phyloP scores from a whole-genome alignment of 345 rosid genomes.

The Iberis pinnata region DNA sequence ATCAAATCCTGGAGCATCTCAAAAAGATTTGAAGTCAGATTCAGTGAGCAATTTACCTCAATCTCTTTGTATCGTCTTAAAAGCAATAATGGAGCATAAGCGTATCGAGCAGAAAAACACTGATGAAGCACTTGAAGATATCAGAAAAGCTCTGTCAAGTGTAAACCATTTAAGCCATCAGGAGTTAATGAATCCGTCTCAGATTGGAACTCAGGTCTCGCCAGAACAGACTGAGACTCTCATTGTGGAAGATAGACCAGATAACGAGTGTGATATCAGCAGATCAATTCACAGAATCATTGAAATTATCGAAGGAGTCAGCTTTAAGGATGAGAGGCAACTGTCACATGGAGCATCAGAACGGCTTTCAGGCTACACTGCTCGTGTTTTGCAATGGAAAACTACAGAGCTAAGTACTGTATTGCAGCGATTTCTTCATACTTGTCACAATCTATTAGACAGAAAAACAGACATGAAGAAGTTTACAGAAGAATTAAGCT shows the following conservation, averaged over 20 bases:
- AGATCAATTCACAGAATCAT: slow-evolving; percentile 52
- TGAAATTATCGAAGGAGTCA: slow-evolving; percentile 63
- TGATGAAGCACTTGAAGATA: slow-evolving; percentile 50
- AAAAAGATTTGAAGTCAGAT: slow-evolving; percentile 27
- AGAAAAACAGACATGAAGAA: slow-evolving; percentile 50
- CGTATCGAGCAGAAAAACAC: slow-evolving; percentile 34
- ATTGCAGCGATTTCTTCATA: slow-evolving; percentile 51
- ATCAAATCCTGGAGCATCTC: slow-evolving; percentile 20
- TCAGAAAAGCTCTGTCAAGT: slow-evolving; percentile 43
- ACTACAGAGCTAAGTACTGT: slow-evolving; percentile 51
- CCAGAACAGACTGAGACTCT: slow-evolving; percentile 27
- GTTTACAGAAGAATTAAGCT: slow-evolving; percentile 52
- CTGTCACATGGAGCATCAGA: slow-evolving; percentile 37
- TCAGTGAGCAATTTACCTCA: slow-evolving; percentile 23
- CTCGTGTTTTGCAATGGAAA: slow-evolving; percentile 89
- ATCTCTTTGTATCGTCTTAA: slow-evolving; percentile 48
- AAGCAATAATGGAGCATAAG: slow-evolving; percentile 42
- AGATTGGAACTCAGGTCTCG: slow-evolving; percentile 19
- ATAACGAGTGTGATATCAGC: slow-evolving; percentile 37
- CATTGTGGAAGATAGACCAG: slow-evolving; percentile 21
- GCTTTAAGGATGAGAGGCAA: slow-evolving; percentile 40
- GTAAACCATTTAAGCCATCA: slow-evolving; percentile 18
- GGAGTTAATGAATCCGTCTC: slow-evolving; percentile 10
- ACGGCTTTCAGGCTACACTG: slow-evolving; percentile 54
- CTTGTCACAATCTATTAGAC: slow-evolving; percentile 56